phyloP scores from a whole-genome alignment of 805 yeast genomes.

The Yamadazyma olivae region DNA sequence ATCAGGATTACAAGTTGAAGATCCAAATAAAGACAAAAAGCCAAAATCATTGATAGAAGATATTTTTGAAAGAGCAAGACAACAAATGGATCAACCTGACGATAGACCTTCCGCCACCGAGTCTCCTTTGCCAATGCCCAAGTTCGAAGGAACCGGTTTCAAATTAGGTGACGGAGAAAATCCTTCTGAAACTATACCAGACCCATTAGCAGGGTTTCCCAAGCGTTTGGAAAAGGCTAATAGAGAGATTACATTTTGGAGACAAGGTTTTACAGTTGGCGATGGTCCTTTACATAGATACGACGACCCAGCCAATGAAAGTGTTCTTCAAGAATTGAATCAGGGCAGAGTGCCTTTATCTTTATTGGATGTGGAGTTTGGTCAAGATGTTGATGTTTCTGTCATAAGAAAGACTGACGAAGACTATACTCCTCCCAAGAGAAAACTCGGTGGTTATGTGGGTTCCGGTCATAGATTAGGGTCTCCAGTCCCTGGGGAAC shows the following conservation, averaged over 20 bases:
- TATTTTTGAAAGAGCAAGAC: constrained; percentile 61
- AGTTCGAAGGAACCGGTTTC: constrained; percentile 51
- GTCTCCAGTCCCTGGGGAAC: constrained; percentile 80
- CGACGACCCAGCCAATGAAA: constrained; percentile 88
- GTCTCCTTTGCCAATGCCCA: constrained; percentile 23
- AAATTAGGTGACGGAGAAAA: constrained; percentile 47
- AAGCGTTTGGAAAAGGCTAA: constrained; percentile 49
- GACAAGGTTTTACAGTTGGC: constrained; percentile 92
- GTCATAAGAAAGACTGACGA: constrained; percentile 82
- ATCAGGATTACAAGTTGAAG: constrained; percentile 76
- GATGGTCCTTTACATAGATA: constrained; percentile 84
- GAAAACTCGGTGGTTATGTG: constrained; percentile 58
- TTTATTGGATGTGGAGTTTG: constrained; percentile 75
- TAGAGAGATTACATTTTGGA: constrained; percentile 91
- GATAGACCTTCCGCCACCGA: constrained; percentile 32
- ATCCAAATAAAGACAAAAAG: constrained; percentile 49
- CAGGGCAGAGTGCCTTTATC: constrained; percentile 89
- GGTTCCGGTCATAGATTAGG: constrained; percentile 89
- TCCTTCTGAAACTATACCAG: constrained; percentile 33
- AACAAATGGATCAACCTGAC: constrained; percentile 39
- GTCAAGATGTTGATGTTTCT: constrained; percentile 90
- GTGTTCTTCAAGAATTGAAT: constrained; percentile 74
- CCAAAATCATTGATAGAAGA: constrained; percentile 54
- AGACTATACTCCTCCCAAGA: constrained; percentile 69
- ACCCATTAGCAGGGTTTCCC: constrained; percentile 21